Evolutionary conservation across 2,329 filamentous ascomycete species (phyloP).

Genomic region (Aspergillus ustus): DNA sequence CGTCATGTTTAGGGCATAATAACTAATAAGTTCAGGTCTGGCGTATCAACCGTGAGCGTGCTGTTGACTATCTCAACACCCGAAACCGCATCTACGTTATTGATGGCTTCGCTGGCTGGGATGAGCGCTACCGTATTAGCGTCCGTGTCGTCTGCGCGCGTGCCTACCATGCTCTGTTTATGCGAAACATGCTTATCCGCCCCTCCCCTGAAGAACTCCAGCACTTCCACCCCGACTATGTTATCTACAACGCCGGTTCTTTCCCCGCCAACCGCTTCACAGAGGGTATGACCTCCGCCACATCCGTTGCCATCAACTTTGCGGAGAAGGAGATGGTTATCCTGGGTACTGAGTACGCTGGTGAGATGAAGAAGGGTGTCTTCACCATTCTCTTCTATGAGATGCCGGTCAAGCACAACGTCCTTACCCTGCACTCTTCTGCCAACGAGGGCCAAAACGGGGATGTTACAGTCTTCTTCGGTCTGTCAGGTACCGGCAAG

Average conservation of each 20-base stretch:
- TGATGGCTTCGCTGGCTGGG: constrained; percentile 97
- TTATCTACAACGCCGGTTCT: constrained; percentile 98
- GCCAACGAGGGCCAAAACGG: constrained; percentile 95
- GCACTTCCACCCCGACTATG: constrained; percentile 98
- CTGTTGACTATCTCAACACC: constrained; percentile 98
- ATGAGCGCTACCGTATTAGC: constrained; percentile 95
- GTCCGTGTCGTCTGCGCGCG: constrained; percentile 98
- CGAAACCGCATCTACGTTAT: constrained; percentile 98
- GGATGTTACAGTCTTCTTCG: constrained; percentile 99
- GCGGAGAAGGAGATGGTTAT: constrained; percentile 99
- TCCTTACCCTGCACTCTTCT: constrained; percentile 96
- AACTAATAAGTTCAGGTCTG: constrained; percentile 71
- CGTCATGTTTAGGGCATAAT: constrained; percentile 33
- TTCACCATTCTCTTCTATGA: constrained; percentile 99
- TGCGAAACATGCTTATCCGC: constrained; percentile 99
- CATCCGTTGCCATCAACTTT: constrained; percentile 98
- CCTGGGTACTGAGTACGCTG: constrained; percentile 96
- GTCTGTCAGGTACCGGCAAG: constrained; percentile 97
- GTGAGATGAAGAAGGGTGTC: constrained; percentile 97
- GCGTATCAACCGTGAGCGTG: constrained; percentile 99
- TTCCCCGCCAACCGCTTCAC: constrained; percentile 99
- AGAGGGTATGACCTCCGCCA: constrained; percentile 97
- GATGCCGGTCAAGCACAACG: constrained; percentile 99
- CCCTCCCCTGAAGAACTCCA: constrained; percentile 88
- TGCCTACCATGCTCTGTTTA: constrained; percentile 99